Conservation (phyloP, 805 yeast genomes). For the Grigorovia jiainica region DNA sequence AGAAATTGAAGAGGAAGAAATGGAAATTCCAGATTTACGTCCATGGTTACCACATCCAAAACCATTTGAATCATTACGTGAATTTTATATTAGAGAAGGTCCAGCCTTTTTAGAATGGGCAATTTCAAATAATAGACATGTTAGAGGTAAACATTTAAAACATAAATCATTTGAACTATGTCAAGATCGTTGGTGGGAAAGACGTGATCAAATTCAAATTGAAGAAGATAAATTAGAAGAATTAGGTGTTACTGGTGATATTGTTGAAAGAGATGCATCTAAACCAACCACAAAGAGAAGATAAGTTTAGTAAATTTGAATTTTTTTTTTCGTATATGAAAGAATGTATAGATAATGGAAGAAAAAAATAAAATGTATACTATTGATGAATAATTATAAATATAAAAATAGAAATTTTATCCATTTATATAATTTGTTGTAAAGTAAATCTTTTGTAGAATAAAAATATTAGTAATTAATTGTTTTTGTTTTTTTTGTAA, state of each 20-base stretch:
- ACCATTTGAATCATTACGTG: conserved; percentile 76
- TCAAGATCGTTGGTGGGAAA: conserved; percentile 97
- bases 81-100: conserved; percentile 79
- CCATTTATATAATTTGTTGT: background rate
- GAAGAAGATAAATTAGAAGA: conserved; percentile 88
- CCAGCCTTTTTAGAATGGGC: conserved; percentile 89
- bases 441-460: background rate
- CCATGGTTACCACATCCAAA: conserved; percentile 98
- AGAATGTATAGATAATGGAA: too few species aligned
- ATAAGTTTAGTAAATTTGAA: conserved; percentile 1
- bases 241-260: conserved; percentile 81
- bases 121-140: conserved; percentile 71
- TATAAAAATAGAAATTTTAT: too few species aligned
- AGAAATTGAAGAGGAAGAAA: conserved; percentile 50
- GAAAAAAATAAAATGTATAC: too few species aligned
- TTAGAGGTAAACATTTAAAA: conserved; percentile 84
- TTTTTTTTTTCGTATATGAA: too few species aligned
- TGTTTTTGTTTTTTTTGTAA: background rate
- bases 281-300: conserved; percentile 46
- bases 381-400: too few species aligned
- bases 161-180: conserved; percentile 82
- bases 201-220: conserved; percentile 82
- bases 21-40: conserved; percentile 77
- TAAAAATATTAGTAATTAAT: background rate
- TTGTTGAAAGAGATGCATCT: conserved; percentile 61